Percentiles rank a stretch among this genome's conserved stretches.
Evolutionary conservation across 2,329 filamentous ascomycete genomes (phyloP).

Genomic region (Colletotrichum trifolii): DNA sequence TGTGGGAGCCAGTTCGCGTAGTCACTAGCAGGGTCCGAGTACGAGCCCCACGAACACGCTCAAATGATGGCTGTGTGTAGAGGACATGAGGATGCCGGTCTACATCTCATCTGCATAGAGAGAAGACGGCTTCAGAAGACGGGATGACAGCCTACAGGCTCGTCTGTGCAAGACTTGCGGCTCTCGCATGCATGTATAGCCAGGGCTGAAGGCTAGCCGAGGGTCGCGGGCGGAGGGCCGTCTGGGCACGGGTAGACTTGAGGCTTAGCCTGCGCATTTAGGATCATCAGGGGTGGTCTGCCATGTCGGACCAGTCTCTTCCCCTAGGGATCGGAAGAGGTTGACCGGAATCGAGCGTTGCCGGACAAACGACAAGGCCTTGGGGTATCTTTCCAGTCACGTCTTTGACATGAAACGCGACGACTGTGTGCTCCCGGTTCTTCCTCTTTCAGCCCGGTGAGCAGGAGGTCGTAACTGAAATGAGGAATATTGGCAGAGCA

Average conservation of each 20-base stretch:
- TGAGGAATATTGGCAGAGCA: too few species aligned
- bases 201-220: conserved; percentile 21
- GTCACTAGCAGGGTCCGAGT: too few species aligned
- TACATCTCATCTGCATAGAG: not conserved
- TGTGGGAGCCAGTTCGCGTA: not conserved
- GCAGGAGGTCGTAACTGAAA: too few species aligned
- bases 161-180: conserved; percentile 35
- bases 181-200: conserved; percentile 32
- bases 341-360: conserved; percentile 22
- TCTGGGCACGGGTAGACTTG: not conserved
- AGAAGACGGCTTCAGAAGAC: conserved; percentile 24
- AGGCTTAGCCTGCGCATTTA: conserved; percentile 14
- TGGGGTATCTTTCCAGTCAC: conserved; percentile 2
- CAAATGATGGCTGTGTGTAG: too few species aligned
- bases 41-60: too few species aligned
- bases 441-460: not conserved
- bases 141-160: conserved; percentile 16
- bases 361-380: conserved; percentile 2
- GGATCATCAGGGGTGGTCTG: conserved; percentile 15
- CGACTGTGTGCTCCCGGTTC: not conserved
- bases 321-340: conserved; percentile 20
- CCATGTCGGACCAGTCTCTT: not conserved
- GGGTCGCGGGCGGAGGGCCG: not conserved
- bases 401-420: conserved; percentile 24
- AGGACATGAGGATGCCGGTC: too few species aligned